Conservation (phyloP, 225 moss, liverwort and hornwort genomes). For the Polytrichum commune region DNA sequence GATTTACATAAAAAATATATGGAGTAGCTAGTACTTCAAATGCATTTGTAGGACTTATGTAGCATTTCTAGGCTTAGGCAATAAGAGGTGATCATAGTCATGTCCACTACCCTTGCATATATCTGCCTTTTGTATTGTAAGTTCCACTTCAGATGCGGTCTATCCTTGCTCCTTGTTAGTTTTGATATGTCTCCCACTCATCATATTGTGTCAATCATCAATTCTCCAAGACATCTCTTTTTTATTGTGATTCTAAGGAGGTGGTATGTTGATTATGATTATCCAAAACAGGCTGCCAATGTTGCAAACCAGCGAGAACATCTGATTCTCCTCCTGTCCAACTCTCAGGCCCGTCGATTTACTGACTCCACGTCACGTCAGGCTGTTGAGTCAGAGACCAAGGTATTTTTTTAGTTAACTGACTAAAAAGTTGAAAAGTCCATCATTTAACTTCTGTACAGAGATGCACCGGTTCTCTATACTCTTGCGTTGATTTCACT, state of each 20-base stretch:
- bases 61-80: neutral
- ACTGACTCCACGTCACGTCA: constrained; percentile 30
- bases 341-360: constrained; percentile 37
- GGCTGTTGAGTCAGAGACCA: constrained; percentile 26
- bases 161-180: too few species aligned
- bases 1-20: constrained; percentile 4
- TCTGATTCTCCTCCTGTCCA: constrained; percentile 80
- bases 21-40: neutral
- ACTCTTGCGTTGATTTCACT: neutral
- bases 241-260: too few species aligned
- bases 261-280: constrained; percentile 1
- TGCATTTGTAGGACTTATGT: neutral
- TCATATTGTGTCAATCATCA: too few species aligned
- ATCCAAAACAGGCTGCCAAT: constrained; percentile 63
- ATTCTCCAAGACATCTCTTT: too few species aligned
- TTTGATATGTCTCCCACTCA: too few species aligned
- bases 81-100: too few species aligned
- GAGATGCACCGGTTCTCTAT: constrained; percentile 5
- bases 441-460: too few species aligned
- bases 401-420: constrained; percentile 26
- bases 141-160: too few species aligned
- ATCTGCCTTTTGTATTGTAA: too few species aligned
- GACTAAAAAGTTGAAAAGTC: constrained; percentile 8
- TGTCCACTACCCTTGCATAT: too few species aligned
- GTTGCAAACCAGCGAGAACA: constrained; percentile 95